Evolutionary conservation across 148 eudicot species (phyloP), one percentile per base, ranked within the genome.

Genomic region (Camellia lanceoleosa): DNA sequence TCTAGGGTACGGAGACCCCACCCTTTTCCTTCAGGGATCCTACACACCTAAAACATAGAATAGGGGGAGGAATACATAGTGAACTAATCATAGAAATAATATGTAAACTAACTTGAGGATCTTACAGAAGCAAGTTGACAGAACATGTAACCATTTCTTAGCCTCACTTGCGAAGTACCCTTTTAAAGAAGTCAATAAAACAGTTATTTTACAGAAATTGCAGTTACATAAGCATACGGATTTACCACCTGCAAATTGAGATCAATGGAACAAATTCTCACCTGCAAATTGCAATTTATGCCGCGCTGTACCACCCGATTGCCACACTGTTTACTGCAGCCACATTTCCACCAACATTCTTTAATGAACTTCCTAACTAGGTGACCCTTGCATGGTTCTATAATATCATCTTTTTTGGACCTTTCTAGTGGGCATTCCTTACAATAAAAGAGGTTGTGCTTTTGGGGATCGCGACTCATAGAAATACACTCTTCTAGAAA

Each of bases 311-410:
- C 89, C 65, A 95, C 92, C 74, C 93, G 88, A 83, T 95, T 95
- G 68, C 90, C 95, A 84, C 98, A 95, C 23, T 79, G 46, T 81
- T 80, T 91, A 80, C 79, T 87, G 82, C 98, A 95, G n/a, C 90
- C 88, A 87, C 98, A 95, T 83, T 90, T 95, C 80, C 83, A 87
- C 93, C 94, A 93, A 66, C 98, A 95, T 74, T 95, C 98, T 80
- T 95, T 95, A 38, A 93, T 89, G 70, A 91, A 93, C 73, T 85
- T 93, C 63, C 92, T 87, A 60, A 84, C 81, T 62, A 90, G 80
- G 80, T 92, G 97, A 42, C 97, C 93, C 80, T 90, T 92, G 61
- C 97, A 92, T 58, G 90, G 85, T 82, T 90, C 94, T 3, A 81
- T 74, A 14, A 81, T 71, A 79, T 85, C 89, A 69, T 87, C 89